A percentile compares a stretch with the other conserved stretches of the same genome.
phyloP scores from a whole-genome alignment of 2,329 filamentous ascomycete genomes.

The Biscogniauxia sp. region DNA sequence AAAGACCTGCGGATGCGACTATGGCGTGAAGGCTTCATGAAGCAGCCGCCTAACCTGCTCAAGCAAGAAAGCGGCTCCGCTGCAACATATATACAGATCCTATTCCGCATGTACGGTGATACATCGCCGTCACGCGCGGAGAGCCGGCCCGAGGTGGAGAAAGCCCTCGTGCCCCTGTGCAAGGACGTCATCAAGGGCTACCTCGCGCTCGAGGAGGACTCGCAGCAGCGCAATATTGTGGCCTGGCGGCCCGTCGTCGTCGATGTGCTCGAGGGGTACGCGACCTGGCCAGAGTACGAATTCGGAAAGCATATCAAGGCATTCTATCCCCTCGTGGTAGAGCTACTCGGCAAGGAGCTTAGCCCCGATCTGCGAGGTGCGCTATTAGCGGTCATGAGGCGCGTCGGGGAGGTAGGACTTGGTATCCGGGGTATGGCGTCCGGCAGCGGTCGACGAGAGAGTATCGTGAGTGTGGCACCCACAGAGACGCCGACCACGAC shows the following conservation, averaged over 20 bases:
- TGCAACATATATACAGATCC: conserved; percentile 90
- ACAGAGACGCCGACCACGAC: conserved; percentile 16
- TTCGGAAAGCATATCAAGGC: conserved; percentile 76
- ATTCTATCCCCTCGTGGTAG: conserved; percentile 85
- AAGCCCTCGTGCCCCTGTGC: conserved; percentile 89
- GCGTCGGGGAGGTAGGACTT: conserved; percentile 76
- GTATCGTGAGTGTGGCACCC: conserved; percentile 35
- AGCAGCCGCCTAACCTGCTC: conserved; percentile 93
- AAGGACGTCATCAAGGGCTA: conserved; percentile 90
- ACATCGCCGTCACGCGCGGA: conserved; percentile 77
- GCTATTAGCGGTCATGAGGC: conserved; percentile 72
- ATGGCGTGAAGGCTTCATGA: conserved; percentile 99
- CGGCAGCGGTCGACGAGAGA: conserved; percentile 37
- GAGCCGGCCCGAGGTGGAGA: conserved; percentile 80
- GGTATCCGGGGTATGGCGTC: conserved; percentile 52
- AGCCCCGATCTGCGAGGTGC: conserved; percentile 74
- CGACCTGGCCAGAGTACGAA: conserved; percentile 73
- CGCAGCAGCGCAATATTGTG: conserved; percentile 92
- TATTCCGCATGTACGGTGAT: conserved; percentile 97
- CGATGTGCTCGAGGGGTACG: conserved; percentile 91
- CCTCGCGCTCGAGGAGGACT: conserved; percentile 85
- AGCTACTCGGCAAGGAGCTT: conserved; percentile 79
- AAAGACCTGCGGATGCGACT: conserved; percentile 91
- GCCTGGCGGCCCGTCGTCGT: conserved; percentile 98
- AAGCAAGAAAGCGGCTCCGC: conserved; percentile 95